Evolutionary conservation across 768 basidiomycete species (phyloP).

Genomic region (Pisolithus albus): DNA sequence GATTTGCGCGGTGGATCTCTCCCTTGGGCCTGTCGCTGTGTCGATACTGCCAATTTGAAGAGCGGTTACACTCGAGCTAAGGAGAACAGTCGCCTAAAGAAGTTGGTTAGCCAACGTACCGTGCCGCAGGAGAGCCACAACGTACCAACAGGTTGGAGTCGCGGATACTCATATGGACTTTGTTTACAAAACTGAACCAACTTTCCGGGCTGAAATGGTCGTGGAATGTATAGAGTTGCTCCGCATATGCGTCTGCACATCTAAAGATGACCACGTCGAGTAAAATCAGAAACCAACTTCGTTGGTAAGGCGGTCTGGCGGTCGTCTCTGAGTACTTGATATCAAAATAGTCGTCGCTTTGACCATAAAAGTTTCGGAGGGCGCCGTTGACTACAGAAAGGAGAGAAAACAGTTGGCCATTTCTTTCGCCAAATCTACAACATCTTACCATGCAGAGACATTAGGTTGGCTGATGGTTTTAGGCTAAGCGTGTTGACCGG

Average conservation of each 20-base stretch:
- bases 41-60: conserved; percentile 14
- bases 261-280: conserved; percentile 18
- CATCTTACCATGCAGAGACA: conserved; percentile 24
- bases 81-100: conserved; percentile 22
- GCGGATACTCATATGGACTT: conserved; percentile 26
- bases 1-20: conserved; percentile 18
- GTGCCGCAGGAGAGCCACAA: neutral
- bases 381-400: conserved; percentile 18
- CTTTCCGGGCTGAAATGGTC: conserved; percentile 20
- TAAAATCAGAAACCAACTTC: conserved; percentile 12
- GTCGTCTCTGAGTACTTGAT: conserved; percentile 15
- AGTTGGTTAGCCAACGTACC: neutral
- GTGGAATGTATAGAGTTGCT: conserved; percentile 22
- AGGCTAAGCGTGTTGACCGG: neutral
- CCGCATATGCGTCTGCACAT: conserved; percentile 23
- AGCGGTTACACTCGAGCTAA: conserved; percentile 20
- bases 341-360: conserved; percentile 26
- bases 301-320: conserved; percentile 12
- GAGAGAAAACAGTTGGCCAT: too few relatives aligned
- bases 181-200: conserved; percentile 24
- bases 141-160: conserved; percentile 26
- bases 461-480: conserved; percentile 19
- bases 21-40: neutral
- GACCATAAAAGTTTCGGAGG: conserved; percentile 24
- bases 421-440: neutral